These are phyloP conservation scores for Asterionellopsis glacialis DNA, from an alignment of 108 stramenopile genomes.

Conservation along the genomic window DNA sequence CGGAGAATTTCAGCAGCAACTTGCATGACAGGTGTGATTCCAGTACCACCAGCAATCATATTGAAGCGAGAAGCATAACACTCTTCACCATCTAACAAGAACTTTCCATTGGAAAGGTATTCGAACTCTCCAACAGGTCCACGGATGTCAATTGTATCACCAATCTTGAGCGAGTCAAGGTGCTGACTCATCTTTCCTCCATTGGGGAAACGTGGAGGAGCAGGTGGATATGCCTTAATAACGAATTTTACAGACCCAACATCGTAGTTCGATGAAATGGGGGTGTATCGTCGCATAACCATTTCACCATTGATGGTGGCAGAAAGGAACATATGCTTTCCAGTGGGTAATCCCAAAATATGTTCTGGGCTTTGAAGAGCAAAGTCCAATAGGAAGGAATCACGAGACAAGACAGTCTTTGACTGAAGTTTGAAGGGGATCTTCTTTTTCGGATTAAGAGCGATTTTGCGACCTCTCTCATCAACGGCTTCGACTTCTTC, in stretches of 20 bases:
- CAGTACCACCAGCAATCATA: constrained; percentile 98
- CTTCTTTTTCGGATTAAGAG: constrained; percentile 86
- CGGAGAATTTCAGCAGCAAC: constrained; percentile 84
- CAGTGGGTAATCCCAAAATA: constrained; percentile 93
- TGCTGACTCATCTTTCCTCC: constrained; percentile 97
- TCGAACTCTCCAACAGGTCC: constrained; percentile 92
- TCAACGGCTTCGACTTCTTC: constrained; percentile 44
- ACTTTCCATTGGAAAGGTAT: constrained; percentile 88
- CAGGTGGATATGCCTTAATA: constrained; percentile 91
- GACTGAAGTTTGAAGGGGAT: constrained; percentile 79
- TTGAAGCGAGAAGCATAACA: constrained; percentile 68
- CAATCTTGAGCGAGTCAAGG: constrained; percentile 81
- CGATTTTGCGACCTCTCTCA: constrained; percentile 55
- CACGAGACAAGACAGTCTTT: constrained; percentile 87
- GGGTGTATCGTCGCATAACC: constrained; percentile 91
- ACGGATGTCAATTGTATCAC: constrained; percentile 85
- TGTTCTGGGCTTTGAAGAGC: constrained; percentile 86
- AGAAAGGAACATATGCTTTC: constrained; percentile 94
- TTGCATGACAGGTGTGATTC: constrained; percentile 95
- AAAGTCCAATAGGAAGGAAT: constrained; percentile 92
- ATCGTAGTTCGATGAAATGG: constrained; percentile 91
- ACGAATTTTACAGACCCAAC: constrained; percentile 95
- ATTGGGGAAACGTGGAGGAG: constrained; percentile 76
- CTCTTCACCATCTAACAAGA: constrained; percentile 71
- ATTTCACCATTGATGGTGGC: constrained; percentile 76